These are phyloP conservation scores for Rhypophila decipiens DNA, from an alignment of 495 filamentous ascomycete genomes.

Conservation along the genomic window DNA sequence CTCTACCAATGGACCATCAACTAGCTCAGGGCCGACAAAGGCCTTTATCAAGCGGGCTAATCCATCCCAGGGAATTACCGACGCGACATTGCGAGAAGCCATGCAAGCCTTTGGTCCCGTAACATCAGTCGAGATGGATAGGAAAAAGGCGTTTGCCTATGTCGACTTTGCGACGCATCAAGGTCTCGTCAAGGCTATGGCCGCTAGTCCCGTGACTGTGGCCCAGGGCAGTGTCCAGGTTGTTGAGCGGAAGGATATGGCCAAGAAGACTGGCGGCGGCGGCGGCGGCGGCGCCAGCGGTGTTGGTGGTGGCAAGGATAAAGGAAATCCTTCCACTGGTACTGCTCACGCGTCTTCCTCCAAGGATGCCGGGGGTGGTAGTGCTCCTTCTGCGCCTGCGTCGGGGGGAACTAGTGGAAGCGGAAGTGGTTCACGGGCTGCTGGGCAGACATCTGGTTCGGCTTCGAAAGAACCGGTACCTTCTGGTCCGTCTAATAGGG, in stretches of 20 bases:
- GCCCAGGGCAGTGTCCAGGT: conserved; percentile 83
- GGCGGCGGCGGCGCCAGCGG: conserved; percentile 1
- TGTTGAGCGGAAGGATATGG: conserved; percentile 65
- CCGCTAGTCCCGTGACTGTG: conserved; percentile 70
- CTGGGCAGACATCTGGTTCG: no score
- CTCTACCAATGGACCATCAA: conserved; percentile 33
- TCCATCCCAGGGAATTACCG: conserved; percentile 83
- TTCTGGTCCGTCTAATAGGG: no score
- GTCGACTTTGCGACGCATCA: conserved; percentile 72
- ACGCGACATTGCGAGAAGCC: conserved; percentile 63
- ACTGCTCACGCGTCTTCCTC: not conserved
- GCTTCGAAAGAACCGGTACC: no score
- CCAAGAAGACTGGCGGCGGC: conserved; percentile 15
- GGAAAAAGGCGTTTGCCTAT: conserved; percentile 88
- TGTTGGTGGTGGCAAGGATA: conserved; percentile 1
- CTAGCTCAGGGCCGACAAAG: conserved; percentile 57
- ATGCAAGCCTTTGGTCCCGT: conserved; percentile 66
- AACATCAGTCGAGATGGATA: conserved; percentile 78
- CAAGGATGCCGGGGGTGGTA: not conserved
- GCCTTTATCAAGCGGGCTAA: conserved; percentile 95
- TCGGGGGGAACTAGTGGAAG: conserved; percentile 7
- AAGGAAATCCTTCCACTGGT: not conserved
- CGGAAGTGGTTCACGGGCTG: not conserved
- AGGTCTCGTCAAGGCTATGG: conserved; percentile 67
- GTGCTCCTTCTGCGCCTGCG: not conserved